Conservation (phyloP, 208 protist genomes). For the Leishmania gerbilli region DNA sequence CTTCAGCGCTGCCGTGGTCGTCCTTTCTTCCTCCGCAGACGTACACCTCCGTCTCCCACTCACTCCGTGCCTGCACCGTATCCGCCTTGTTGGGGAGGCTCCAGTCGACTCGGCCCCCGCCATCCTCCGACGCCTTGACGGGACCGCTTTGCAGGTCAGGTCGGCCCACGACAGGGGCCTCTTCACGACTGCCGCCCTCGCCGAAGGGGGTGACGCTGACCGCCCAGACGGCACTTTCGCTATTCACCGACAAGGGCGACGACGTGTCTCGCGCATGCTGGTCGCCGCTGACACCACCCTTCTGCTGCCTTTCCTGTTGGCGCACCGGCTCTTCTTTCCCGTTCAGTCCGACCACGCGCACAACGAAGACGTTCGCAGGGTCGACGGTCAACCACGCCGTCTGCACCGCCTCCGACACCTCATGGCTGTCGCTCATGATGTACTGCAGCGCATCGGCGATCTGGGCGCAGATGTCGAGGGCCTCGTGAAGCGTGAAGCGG, state of each 20-base stretch:
- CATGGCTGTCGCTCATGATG: slow-evolving; percentile 52
- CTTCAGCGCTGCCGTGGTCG: neutral
- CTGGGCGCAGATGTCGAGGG: slow-evolving; percentile 55
- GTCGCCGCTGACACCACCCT: neutral
- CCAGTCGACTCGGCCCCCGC: neutral
- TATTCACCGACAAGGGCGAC: neutral
- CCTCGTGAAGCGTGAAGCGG: slow-evolving; percentile 42
- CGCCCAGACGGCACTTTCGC: neutral
- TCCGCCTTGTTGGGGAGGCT: neutral
- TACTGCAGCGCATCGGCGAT: slow-evolving; percentile 72
- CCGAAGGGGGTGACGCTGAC: neutral
- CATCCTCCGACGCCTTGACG: neutral
- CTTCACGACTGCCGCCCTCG: neutral
- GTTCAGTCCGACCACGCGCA: slow-evolving; percentile 2
- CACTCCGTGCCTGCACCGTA: neutral
- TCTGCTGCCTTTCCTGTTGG: neutral
- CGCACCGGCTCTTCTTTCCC: neutral
- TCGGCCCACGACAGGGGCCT: neutral
- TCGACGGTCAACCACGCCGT: slow-evolving; percentile 52
- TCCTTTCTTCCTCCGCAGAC: neutral
- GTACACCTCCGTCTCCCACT: neutral
- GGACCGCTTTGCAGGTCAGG: neutral
- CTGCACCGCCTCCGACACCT: slow-evolving; percentile 45
- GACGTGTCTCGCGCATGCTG: neutral
- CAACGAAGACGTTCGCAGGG: slow-evolving; percentile 63